Percentiles rank a stretch among this genome's conserved stretches.
These are phyloP conservation scores for Porogramme epimiltina DNA, from an alignment of 1,284 basidiomycete species.

Conservation along the genomic window DNA sequence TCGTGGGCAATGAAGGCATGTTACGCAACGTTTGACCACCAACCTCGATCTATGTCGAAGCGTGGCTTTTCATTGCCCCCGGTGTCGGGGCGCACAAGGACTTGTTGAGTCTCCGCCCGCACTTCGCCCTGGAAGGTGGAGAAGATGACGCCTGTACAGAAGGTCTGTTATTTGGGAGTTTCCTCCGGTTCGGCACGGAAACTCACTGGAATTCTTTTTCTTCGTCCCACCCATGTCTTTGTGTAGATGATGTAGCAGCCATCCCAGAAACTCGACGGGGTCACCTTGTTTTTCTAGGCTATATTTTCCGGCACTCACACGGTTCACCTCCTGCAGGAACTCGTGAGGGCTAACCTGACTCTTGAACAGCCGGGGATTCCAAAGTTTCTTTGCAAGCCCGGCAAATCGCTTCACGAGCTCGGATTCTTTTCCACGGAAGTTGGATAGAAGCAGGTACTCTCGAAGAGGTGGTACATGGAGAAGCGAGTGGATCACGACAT, in stretches of 20 bases:
- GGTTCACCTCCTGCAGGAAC: conserved; percentile 94
- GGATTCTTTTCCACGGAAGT: conserved; percentile 70
- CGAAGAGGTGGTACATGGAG: conserved; percentile 90
- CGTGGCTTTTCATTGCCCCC: conserved; percentile 75
- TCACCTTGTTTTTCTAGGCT: conserved; percentile 93
- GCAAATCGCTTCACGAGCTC: conserved; percentile 90
- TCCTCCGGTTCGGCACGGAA: background rate
- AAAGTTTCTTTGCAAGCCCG: conserved; percentile 86
- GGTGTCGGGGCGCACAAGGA: conserved; percentile 80
- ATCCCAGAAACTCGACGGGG: conserved; percentile 94
- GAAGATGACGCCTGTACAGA: conserved; percentile 79
- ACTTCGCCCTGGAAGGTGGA: conserved; percentile 94
- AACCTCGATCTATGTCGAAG: conserved; percentile 92
- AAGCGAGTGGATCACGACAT: conserved; percentile 93
- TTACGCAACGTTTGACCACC: conserved; percentile 3
- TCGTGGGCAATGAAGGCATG: conserved; percentile 13
- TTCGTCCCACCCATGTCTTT: conserved; percentile 89
- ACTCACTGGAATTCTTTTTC: conserved; percentile 83
- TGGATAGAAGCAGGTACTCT: conserved; percentile 82
- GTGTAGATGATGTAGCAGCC: conserved; percentile 94
- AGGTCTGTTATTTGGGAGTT: background rate
- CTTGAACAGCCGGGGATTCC: conserved; percentile 97
- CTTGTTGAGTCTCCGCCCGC: conserved; percentile 91
- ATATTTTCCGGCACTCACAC: conserved; percentile 87
- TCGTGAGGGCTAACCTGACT: conserved; percentile 98